phyloP scores from a whole-genome alignment of 164 flowering plant genomes.

The Platanus orientalis region DNA sequence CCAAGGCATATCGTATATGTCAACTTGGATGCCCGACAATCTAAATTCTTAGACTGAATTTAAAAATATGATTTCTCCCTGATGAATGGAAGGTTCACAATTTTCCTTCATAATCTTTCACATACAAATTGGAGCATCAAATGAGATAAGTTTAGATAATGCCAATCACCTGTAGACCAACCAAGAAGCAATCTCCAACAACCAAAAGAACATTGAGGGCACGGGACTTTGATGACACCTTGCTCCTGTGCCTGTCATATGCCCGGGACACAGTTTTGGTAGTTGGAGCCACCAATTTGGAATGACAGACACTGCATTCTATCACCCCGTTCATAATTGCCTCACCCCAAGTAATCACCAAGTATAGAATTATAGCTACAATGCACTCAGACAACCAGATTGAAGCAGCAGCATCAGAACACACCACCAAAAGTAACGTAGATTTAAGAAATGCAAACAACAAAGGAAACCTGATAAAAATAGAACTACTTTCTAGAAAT shows the following conservation, averaged over 20 bases:
- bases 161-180: conserved; percentile 77
- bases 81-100: neutral
- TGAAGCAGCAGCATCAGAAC: conserved; percentile 9
- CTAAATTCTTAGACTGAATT: too few relatives aligned
- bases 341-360: conserved; percentile 10
- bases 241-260: conserved; percentile 72
- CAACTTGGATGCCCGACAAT: too few relatives aligned
- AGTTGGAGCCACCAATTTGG: conserved; percentile 62
- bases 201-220: conserved; percentile 74
- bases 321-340: conserved; percentile 68
- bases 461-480: neutral
- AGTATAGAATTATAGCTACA: conserved; percentile 10
- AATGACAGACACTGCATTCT: conserved; percentile 93
- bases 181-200: conserved; percentile 89
- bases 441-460: neutral
- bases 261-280: conserved; percentile 70
- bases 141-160: neutral
- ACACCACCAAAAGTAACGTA: neutral
- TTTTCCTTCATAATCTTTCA: neutral
- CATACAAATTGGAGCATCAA: neutral
- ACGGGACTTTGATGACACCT: conserved; percentile 72
- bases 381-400: conserved; percentile 3
- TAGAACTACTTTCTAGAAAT: neutral
- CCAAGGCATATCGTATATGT: too few relatives aligned
- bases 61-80: too few relatives aligned